These are phyloP conservation scores for Arthrinium phaeospermum DNA, from an alignment of 2,329 filamentous ascomycete species.

Conservation along the genomic window DNA sequence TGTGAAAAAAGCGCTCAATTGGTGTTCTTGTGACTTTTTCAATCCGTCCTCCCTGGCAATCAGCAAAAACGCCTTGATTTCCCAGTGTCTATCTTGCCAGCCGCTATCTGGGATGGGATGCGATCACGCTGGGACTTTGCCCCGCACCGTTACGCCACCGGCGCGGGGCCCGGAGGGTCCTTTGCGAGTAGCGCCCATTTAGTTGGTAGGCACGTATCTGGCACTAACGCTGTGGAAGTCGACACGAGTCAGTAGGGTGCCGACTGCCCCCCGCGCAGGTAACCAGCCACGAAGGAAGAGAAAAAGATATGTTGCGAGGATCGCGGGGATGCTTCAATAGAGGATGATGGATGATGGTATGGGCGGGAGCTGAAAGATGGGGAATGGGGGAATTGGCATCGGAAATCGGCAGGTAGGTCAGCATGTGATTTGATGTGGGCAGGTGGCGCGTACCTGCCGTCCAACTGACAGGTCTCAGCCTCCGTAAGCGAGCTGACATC, in stretches of 20 bases:
- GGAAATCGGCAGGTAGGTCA: background rate
- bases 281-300: background rate
- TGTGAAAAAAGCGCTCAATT: background rate
- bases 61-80: background rate
- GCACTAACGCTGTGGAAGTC: background rate
- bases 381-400: background rate
- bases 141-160: constrained; percentile 9
- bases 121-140: constrained; percentile 4
- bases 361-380: background rate
- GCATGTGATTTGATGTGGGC: background rate
- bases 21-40: background rate
- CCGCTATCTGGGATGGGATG: constrained; percentile 2
- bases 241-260: background rate
- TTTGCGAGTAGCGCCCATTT: background rate
- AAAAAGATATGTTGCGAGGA: background rate
- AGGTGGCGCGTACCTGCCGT: background rate
- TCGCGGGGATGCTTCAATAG: background rate
- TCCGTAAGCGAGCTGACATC: constrained; percentile 5
- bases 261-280: no score
- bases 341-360: background rate
- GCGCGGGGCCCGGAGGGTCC: background rate
- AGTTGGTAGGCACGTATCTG: background rate
- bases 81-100: background rate
- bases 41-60: background rate
- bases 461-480: constrained; percentile 1